Base-by-base conservation (phyloP, 2,329 filamentous ascomycete species). In the Westerdykella aurantiaca region DNA sequence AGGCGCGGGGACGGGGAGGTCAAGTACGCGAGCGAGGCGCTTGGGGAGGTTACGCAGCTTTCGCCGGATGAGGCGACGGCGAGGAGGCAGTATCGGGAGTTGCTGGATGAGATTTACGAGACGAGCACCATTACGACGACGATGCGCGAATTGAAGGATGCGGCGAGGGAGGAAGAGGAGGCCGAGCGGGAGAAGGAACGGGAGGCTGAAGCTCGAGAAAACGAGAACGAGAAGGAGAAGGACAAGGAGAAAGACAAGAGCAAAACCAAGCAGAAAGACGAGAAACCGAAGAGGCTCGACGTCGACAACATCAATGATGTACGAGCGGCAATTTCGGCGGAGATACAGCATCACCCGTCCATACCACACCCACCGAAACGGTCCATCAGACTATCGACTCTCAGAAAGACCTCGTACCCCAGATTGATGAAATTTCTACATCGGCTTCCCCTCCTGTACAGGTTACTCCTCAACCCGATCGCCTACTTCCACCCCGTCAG, bases 401-500 rank as follows among this genome's bases (percentile, higher is more conserved):
- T 78, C 1, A 63, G 71, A 38, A 71, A 71, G 25, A 57, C 71
- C 10, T 64, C 63, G 2, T 60, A 69, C 37, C 71, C 70, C 2
- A 58, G 61, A 7, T 49, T 73, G 21, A 67, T 69, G 38, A 55
- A 53, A 10, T 73, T 77, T 45, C 39, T 76, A 17, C 75, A 78
- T 54, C 67, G 74, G 9, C 55, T 77, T 4, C 75, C 75, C 0
- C 68, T 78, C 42, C 63, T 78, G 2, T 66, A 74, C 6, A 69
- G 75, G 13, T 48, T 74, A 0, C 66, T 77, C 5, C 66, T 79
- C 1, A 70, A 66, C 18, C 71, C 73, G 0, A 56, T 79, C 4
- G 71, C 69, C 46, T 76, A 78, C 49, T 76, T 78, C 45, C 76
- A 79, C 46, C 71, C 74, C 0, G 68, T 78, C 39, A 64, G 61